Conservation (phyloP, 352 stramenopile genomes). For the Globisporangium paddicum region DNA sequence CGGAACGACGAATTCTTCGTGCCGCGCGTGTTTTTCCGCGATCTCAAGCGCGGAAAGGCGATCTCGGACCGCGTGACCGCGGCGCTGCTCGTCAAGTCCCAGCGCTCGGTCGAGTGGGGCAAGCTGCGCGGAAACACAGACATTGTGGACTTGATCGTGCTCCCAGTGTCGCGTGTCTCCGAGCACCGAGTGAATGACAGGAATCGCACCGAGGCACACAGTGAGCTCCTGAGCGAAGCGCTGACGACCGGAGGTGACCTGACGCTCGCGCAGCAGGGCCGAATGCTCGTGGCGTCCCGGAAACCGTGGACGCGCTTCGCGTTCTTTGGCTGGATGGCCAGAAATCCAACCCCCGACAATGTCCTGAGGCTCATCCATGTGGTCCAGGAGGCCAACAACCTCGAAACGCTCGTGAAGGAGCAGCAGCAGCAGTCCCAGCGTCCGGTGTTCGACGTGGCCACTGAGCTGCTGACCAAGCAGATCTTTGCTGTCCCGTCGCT, state of each 20-base stretch:
- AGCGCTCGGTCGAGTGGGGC: conserved; percentile 10
- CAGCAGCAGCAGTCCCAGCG: background rate
- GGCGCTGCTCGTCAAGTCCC: conserved; percentile 12
- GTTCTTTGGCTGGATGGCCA: conserved; percentile 16
- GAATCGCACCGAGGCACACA: conserved; percentile 6
- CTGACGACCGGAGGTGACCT: conserved; percentile 8
- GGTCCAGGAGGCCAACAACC: conserved; percentile 9
- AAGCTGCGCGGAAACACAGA: background rate
- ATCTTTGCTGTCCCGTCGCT: conserved; percentile 15
- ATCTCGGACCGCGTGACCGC: conserved; percentile 8
- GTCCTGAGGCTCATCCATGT: conserved; percentile 8
- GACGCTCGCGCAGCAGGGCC: conserved; percentile 1
- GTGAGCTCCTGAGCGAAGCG: conserved; percentile 8
- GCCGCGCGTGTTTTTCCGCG: conserved; percentile 14
- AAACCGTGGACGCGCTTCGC: conserved; percentile 8
- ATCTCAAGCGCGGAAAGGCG: conserved; percentile 18
- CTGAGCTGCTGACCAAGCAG: background rate
- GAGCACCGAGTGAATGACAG: background rate
- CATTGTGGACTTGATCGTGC: background rate
- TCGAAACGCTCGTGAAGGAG: conserved; percentile 8
- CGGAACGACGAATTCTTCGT: conserved; percentile 34
- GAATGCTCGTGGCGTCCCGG: conserved; percentile 5
- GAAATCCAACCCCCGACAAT: background rate
- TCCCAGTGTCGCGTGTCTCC: background rate
- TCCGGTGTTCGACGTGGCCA: background rate